Evolutionary conservation across 2,329 filamentous ascomycete genomes (phyloP), one percentile per base, ranked within the genome.

Genomic region (Herpotrichia juniperi): DNA sequence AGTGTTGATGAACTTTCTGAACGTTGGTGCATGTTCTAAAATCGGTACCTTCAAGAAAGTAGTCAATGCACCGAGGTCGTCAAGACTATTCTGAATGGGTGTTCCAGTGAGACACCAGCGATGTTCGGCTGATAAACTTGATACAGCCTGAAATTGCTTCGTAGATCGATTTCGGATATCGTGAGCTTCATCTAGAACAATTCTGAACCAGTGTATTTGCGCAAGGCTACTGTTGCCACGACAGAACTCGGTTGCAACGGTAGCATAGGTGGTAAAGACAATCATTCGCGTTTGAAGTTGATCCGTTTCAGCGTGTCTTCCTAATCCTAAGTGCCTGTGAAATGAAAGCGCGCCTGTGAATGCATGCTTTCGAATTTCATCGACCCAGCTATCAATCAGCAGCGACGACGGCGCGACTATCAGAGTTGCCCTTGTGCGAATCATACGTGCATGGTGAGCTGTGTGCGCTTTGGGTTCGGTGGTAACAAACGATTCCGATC

Each of bases 51-150:
- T 51, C 12, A 61, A 42, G 28, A 61, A 61, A 9, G 39, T 37
- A 12, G 51, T 51, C 0, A 79, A 58, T 0, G 75, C 62, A 0
- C 72, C 75, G 21, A 70, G 74, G 51, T 79, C 75, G 17, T 78
- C 70, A 0, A 79, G 59, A 0, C 61, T 63, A 44, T 79, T 63
- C 42, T 63, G 60, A 25, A 63, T 61, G 11, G 60, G 60, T 17
- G 60, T 63, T 44, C 58, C 56, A 14, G 60, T 61, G 2, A 61
- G 42, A 43, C 54, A 58, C 59, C 53, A 59, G 8, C 59, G 59
- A 22, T 26, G 42, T n/a, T 55, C 28, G 14, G 52, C 50, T 16
- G 32, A 16, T 11, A 63, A 42, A 3, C 16, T 22, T 28, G 30
- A 19, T 11, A 60, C 48, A 9, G 58, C 57, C 21, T 50, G 32